Conservation (phyloP, 2,329 filamentous ascomycete species). For the Paraphaeosphaeria minitans region DNA sequence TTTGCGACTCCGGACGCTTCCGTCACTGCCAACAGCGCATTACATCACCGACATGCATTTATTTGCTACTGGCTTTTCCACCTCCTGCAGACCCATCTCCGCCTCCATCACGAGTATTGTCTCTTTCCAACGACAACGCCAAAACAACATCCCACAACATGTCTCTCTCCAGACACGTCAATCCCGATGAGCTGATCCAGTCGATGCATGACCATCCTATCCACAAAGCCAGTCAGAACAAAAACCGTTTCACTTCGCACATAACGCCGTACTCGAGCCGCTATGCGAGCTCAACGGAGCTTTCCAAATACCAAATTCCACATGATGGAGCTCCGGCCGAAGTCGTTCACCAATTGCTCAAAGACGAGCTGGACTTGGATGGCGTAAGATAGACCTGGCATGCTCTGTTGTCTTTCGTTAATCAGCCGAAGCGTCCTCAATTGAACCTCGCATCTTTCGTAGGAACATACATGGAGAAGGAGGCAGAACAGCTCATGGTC, state of each 20-base stretch:
- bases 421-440: slow-evolving; percentile 64
- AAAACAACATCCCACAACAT: slow-evolving; percentile 36
- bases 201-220: slow-evolving; percentile 56
- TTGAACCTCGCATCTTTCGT: slow-evolving; percentile 73
- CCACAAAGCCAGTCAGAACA: slow-evolving; percentile 45
- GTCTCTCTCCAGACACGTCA: slow-evolving; percentile 58
- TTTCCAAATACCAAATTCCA: slow-evolving; percentile 66
- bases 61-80: background rate
- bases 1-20: background rate
- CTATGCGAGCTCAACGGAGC: slow-evolving; percentile 60
- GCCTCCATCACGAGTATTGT: background rate
- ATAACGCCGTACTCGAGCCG: slow-evolving; percentile 63
- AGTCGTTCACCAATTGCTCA: slow-evolving; percentile 66
- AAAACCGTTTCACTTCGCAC: slow-evolving; percentile 52
- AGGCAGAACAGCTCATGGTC: slow-evolving; percentile 67
- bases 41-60: slow-evolving; percentile 15
- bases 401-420: background rate
- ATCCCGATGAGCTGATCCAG: slow-evolving; percentile 60
- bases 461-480: slow-evolving; percentile 72
- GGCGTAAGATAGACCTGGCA: slow-evolving; percentile 22
- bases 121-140: background rate
- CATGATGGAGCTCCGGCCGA: slow-evolving; percentile 64
- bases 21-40: slow-evolving; percentile 2
- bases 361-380: slow-evolving; percentile 49
- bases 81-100: background rate